A percentile compares a stretch with the other conserved stretches of the same genome.
phyloP scores from a whole-genome alignment of 1,284 basidiomycete species.

The Macrocybe sp. region DNA sequence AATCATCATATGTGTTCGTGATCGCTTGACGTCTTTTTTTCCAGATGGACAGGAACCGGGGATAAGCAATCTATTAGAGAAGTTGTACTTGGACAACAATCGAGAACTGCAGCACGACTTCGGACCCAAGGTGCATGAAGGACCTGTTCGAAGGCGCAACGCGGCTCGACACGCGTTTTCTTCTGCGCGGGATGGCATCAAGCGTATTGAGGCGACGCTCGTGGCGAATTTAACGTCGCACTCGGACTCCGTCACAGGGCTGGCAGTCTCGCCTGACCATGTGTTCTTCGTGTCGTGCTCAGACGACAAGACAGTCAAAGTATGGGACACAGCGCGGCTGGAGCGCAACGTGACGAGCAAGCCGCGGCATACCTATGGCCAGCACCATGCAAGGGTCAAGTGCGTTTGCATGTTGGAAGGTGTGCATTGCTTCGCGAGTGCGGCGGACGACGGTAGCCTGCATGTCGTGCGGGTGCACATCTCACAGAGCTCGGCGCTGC shows the following conservation, averaged over 20 bases:
- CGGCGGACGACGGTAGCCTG: constrained; percentile 80
- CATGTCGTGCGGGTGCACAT: constrained; percentile 82
- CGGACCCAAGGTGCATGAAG: constrained; percentile 79
- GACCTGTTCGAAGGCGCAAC: constrained; percentile 71
- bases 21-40: not conserved
- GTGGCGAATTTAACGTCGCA: constrained; percentile 88
- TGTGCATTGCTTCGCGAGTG: constrained; percentile 86
- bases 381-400: constrained; percentile 78
- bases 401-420: constrained; percentile 79
- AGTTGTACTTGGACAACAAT: constrained; percentile 83
- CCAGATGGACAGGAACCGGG: constrained; percentile 84
- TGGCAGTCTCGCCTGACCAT: constrained; percentile 91
- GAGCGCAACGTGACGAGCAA: constrained; percentile 65
- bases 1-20: constrained; percentile 3
- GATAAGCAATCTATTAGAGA: constrained; percentile 82
- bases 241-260: constrained; percentile 69
- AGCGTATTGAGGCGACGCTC: constrained; percentile 67
- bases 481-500: constrained; percentile 54
- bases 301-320: constrained; percentile 26
- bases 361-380: constrained; percentile 70
- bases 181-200: constrained; percentile 45
- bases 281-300: constrained; percentile 80
- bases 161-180: constrained; percentile 60
- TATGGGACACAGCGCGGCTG: constrained; percentile 48
- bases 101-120: constrained; percentile 86